Percentiles rank a stretch among this genome's conserved stretches.
These are phyloP conservation scores for Tuber microsphaerosporum DNA, from an alignment of 495 filamentous ascomycete genomes.

Conservation along the genomic window DNA sequence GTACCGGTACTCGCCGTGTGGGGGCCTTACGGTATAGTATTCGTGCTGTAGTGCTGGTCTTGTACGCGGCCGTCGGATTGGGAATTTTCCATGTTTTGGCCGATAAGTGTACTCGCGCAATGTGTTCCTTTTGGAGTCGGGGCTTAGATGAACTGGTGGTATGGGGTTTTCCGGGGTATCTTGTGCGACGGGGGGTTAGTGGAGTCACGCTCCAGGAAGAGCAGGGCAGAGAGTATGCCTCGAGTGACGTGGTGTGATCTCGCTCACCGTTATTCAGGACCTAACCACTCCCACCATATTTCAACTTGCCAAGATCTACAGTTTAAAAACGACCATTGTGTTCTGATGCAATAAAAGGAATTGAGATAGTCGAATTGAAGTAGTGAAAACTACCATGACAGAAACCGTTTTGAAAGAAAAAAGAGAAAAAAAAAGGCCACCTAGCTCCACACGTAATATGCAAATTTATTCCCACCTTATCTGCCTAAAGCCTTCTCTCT, in stretches of 20 bases:
- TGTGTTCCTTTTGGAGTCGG: background rate
- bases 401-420: background rate
- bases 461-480: background rate
- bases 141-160: too few species aligned
- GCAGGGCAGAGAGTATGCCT: background rate
- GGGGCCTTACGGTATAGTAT: background rate
- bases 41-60: background rate
- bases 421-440: background rate
- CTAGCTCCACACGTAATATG: background rate
- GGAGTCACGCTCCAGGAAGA: background rate
- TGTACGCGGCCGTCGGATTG: background rate
- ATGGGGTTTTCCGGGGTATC: too few species aligned
- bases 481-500: conserved; percentile 46
- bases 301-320: background rate
- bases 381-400: background rate
- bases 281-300: background rate
- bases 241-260: background rate
- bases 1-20: background rate
- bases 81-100: background rate
- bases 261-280: background rate
- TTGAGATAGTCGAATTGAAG: background rate
- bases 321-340: background rate
- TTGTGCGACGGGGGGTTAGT: too few species aligned
- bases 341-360: background rate
- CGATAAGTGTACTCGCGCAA: background rate